These are phyloP conservation scores for Millerozyma acaciae DNA, from an alignment of 805 yeast genomes.

Conservation along the genomic window DNA sequence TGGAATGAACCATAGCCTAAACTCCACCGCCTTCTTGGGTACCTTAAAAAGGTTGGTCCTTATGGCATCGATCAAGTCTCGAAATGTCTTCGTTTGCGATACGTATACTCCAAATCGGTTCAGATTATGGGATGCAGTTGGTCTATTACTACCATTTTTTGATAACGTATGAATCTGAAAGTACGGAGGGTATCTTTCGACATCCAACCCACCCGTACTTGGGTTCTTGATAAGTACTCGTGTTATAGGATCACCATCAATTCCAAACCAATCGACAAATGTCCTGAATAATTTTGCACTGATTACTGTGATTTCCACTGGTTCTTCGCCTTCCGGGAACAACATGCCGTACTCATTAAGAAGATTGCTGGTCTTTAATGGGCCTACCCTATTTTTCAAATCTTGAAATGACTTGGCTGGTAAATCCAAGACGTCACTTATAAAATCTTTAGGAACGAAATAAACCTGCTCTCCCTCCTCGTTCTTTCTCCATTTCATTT, in stretches of 20 bases:
- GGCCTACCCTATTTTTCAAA: constrained; percentile 36
- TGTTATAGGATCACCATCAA: constrained; percentile 33
- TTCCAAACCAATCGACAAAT: constrained; percentile 53
- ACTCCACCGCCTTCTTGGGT: constrained; percentile 13
- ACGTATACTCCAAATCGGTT: constrained; percentile 14
- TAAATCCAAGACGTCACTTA: constrained; percentile 34
- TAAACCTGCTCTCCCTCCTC: constrained; percentile 49
- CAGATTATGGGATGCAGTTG: constrained; percentile 6
- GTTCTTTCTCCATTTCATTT: constrained; percentile 14
- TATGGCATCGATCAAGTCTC: constrained; percentile 27
- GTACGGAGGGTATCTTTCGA: constrained; percentile 35
- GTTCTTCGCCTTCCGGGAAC: constrained; percentile 18
- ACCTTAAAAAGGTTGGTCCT: constrained; percentile 18
- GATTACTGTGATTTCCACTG: constrained; percentile 22
- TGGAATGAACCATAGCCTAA: constrained; percentile 38
- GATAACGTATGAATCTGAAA: constrained; percentile 32
- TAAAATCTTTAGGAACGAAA: constrained; percentile 47
- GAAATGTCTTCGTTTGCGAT: constrained; percentile 33
- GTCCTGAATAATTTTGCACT: constrained; percentile 43
- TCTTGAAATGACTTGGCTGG: constrained; percentile 23
- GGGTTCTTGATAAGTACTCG: constrained; percentile 25
- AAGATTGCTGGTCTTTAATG: constrained; percentile 43
- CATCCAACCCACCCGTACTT: constrained; percentile 21
- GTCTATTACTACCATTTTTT: constrained; percentile 11
- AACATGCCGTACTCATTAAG: constrained; percentile 45